A percentile compares a stretch with the other conserved stretches of the same genome.
Evolutionary conservation across 257 asterid genomes (phyloP).

Genomic region (Fraxinus cuspidata): DNA sequence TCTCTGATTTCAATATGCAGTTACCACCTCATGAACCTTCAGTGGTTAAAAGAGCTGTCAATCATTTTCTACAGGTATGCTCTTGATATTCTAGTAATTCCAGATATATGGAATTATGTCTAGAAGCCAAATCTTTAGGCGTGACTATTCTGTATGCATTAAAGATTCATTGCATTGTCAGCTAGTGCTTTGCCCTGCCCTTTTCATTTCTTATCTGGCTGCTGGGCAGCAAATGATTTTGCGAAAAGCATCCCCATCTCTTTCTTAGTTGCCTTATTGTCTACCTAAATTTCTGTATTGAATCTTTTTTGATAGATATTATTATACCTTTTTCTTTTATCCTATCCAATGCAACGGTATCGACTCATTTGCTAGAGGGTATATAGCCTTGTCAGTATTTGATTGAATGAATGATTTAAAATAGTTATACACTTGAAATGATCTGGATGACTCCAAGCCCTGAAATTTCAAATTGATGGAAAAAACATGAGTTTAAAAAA

Average conservation of each 20-base stretch:
- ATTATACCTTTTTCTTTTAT: neutral
- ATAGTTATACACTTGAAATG: neutral
- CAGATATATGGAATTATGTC: neutral
- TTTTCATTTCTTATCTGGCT: neutral
- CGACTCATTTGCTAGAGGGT: neutral
- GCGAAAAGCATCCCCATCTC: neutral
- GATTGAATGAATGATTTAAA: neutral
- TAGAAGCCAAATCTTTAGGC: neutral
- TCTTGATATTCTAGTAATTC: conserved; percentile 15
- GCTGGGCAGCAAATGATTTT: neutral
- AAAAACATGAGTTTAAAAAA: neutral
- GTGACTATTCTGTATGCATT: neutral
- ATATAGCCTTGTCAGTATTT: neutral
- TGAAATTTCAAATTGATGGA: neutral
- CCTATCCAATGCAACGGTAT: too few relatives aligned
- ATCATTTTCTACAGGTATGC: conserved; percentile 83
- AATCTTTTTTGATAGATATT: neutral
- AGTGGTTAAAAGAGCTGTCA: conserved; percentile 77
- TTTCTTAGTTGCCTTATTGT: neutral
- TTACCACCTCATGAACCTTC: conserved; percentile 83
- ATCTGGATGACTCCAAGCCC: neutral
- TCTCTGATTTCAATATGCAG: conserved; percentile 44
- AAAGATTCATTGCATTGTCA: neutral
- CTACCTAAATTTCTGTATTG: neutral
- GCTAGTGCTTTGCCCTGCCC: neutral